A percentile compares a stretch with the other conserved stretches of the same genome.
Conservation (phyloP, 2,329 filamentous ascomycete genomes). For the Ascochyta lentis region DNA sequence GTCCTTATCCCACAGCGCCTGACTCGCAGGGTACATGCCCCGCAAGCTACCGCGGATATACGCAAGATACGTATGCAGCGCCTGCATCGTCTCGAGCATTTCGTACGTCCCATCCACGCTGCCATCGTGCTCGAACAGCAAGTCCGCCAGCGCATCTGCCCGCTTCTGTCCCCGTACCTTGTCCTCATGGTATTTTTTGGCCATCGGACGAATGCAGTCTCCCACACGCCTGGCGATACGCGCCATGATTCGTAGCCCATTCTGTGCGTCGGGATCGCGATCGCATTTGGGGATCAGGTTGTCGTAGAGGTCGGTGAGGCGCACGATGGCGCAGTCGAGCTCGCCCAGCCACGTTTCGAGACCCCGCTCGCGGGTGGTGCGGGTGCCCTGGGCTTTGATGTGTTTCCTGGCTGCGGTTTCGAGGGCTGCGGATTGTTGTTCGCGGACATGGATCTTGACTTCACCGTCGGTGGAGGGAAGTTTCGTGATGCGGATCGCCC, state of each 20-base stretch:
- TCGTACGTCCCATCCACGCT: conserved; percentile 7
- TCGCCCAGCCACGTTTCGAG: conserved; percentile 11
- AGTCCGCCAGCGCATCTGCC: conserved; percentile 1
- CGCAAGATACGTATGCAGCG: conserved; percentile 6
- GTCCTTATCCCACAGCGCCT: conserved; percentile 11
- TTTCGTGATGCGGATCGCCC: conserved; percentile 13
- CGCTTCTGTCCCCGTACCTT: conserved; percentile 3
- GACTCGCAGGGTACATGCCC: conserved; percentile 5
- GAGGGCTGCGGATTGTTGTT: conserved; percentile 8
- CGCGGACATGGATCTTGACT: conserved; percentile 11
- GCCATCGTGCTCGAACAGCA: conserved; percentile 6
- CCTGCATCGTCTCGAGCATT: conserved; percentile 14
- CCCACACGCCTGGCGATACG: neutral
- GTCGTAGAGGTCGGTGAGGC: neutral
- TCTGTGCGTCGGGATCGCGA: conserved; percentile 7
- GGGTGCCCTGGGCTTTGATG: neutral
- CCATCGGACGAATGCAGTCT: conserved; percentile 10
- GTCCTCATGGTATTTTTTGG: conserved; percentile 11
- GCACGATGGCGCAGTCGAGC: conserved; percentile 5
- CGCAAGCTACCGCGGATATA: conserved; percentile 8
- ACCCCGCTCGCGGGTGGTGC: conserved; percentile 1
- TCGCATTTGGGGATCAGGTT: conserved; percentile 2
- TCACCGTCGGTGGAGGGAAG: conserved; percentile 5
- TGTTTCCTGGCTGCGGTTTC: neutral
- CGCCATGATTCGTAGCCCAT: conserved; percentile 7